Evolutionary conservation across 768 basidiomycete species (phyloP).

Genomic region (Calocybe cyanea): DNA sequence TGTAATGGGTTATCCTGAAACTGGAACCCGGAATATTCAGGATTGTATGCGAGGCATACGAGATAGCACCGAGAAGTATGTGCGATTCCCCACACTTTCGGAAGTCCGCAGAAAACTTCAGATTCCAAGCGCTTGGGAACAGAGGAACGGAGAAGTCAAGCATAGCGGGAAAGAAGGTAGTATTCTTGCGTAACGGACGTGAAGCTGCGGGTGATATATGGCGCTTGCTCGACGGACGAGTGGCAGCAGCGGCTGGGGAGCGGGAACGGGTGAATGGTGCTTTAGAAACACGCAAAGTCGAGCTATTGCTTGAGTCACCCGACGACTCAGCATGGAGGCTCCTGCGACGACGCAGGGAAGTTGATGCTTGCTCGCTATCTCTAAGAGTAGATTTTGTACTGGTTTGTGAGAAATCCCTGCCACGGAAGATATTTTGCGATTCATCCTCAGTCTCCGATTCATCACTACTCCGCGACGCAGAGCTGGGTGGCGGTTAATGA

Average conservation of each 20-base stretch:
- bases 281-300: conserved; percentile 30
- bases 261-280: conserved; percentile 67
- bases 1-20: conserved; percentile 20
- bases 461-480: conserved; percentile 47
- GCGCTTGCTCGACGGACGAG: conserved; percentile 24
- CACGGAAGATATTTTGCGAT: conserved; percentile 34
- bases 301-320: conserved; percentile 35
- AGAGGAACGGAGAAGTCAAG: conserved; percentile 42
- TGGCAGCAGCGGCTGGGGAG: conserved; percentile 63
- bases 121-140: conserved; percentile 35
- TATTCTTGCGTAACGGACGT: conserved; percentile 36
- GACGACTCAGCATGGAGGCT: conserved; percentile 34
- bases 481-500: conserved; percentile 26
- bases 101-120: conserved; percentile 55
- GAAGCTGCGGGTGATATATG: conserved; percentile 40
- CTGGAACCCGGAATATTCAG: conserved; percentile 27
- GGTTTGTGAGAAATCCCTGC: conserved; percentile 34
- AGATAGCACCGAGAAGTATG: conserved; percentile 60
- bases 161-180: conserved; percentile 44
- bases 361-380: conserved; percentile 20
- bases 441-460: conserved; percentile 60
- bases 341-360: conserved; percentile 25
- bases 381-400: conserved; percentile 19
- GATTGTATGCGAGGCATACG: conserved; percentile 51
- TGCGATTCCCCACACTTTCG: conserved; percentile 62